Conservation (phyloP, 1,139 yeast species). For the Saccharomyces pastorianus region DNA sequence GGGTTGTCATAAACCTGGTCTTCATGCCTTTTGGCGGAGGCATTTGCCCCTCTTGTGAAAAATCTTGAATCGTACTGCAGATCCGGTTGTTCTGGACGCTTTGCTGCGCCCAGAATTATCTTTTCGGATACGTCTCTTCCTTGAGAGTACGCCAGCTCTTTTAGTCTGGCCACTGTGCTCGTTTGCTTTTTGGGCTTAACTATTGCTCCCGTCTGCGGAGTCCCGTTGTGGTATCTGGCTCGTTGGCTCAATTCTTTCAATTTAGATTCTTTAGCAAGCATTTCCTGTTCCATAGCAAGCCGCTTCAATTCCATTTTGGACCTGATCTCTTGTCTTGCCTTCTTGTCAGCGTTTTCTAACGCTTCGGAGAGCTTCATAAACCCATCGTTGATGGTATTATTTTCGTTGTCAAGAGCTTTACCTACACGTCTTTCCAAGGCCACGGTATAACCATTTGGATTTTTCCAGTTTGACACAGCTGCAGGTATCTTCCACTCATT, state of each 20-base stretch:
- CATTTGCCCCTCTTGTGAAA: slow-evolving; percentile 39
- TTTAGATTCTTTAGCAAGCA: slow-evolving; percentile 51
- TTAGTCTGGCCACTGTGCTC: slow-evolving; percentile 41
- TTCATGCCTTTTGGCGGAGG: slow-evolving; percentile 36
- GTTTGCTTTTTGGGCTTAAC: slow-evolving; percentile 36
- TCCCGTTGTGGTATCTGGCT: slow-evolving; percentile 26
- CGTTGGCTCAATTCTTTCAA: slow-evolving; percentile 51
- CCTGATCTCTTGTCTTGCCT: slow-evolving; percentile 64
- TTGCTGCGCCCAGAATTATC: slow-evolving; percentile 46
- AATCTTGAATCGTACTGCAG: slow-evolving; percentile 49
- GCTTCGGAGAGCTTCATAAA: slow-evolving; percentile 64
- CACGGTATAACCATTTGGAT: slow-evolving; percentile 83
- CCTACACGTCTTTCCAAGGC: slow-evolving; percentile 69
- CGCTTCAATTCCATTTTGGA: slow-evolving; percentile 50
- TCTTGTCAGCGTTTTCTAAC: slow-evolving; percentile 61
- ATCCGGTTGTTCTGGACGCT: slow-evolving; percentile 34
- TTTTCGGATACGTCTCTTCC: slow-evolving; percentile 49
- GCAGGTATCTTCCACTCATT: slow-evolving; percentile 76
- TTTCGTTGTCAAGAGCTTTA: slow-evolving; percentile 34
- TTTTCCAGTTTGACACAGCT: slow-evolving; percentile 92
- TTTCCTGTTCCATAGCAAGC: slow-evolving; percentile 48
- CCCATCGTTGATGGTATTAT: slow-evolving; percentile 46
- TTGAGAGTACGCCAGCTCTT: slow-evolving; percentile 38
- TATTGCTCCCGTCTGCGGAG: neutral
- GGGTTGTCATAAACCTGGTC: slow-evolving; percentile 52